Percentiles rank a stretch among this genome's conserved stretches.
Evolutionary conservation across 1,284 basidiomycete species (phyloP).

Genomic region (Stereum hirsutum): DNA sequence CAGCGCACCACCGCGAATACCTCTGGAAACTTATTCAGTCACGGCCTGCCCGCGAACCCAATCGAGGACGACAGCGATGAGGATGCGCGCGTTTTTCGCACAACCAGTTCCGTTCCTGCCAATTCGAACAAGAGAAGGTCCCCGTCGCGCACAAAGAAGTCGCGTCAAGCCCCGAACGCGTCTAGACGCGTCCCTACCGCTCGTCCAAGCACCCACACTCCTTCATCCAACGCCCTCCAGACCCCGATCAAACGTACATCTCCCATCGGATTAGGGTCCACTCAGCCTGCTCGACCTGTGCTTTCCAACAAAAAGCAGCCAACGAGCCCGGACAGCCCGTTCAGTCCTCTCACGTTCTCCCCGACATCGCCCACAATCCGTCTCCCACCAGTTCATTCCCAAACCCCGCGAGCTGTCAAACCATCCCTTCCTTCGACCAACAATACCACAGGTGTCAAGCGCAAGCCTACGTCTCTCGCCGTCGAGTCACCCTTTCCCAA

Average conservation of each 20-base stretch:
- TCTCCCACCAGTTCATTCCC: not conserved
- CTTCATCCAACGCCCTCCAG: constrained; percentile 23
- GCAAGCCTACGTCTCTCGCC: constrained; percentile 52
- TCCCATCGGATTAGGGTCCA: not conserved
- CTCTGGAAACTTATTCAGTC: too few species aligned
- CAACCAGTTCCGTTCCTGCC: too few species aligned
- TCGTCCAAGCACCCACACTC: too few species aligned
- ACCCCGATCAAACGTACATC: constrained; percentile 29
- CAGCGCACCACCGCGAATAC: too few species aligned
- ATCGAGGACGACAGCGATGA: too few species aligned
- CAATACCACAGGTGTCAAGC: constrained; percentile 40
- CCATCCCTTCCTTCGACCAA: constrained; percentile 10
- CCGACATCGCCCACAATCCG: constrained; percentile 5
- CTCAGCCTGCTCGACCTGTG: not conserved
- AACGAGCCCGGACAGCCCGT: constrained; percentile 19
- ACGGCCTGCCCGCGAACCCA: too few species aligned
- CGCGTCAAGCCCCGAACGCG: too few species aligned
- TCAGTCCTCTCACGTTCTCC: constrained; percentile 20
- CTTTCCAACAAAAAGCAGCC: constrained; percentile 32
- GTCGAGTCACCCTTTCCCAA: constrained; percentile 30
- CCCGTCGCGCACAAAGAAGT: too few species aligned
- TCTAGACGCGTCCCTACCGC: too few species aligned
- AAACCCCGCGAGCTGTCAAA: constrained; percentile 19
- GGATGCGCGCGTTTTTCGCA: too few species aligned
- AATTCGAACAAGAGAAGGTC: too few species aligned